Evolutionary conservation across 768 basidiomycete genomes (phyloP), one percentile per base, ranked within the genome.

Genomic region (Lepiota venenata): DNA sequence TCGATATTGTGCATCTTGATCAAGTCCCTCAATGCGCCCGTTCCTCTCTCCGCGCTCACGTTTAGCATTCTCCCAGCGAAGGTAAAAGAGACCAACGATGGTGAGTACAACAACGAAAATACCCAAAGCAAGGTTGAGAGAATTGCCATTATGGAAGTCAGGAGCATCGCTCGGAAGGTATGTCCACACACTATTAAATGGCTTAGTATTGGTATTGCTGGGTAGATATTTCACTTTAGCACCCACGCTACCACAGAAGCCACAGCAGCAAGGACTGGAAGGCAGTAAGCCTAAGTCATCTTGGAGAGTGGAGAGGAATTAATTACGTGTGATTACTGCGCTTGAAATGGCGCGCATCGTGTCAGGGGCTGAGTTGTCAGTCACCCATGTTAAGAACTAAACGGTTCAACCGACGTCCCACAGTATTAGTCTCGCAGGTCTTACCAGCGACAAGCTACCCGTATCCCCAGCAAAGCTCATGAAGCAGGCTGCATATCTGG

Each of bases 341-440:
- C 73, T 74, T 1, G 70, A 69, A 12, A 78, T 72, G 2, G 76
- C 77, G 43, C 73, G 66, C 52, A 79, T 70, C 6, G 78, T 80
- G 55, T 79, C 76, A 2, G 77, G 78, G 1, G 76, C 73, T 2
- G 77, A 73, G 54, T 80, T 80, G 54, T 78, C 77, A n/a, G 74
- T 73, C 14, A 65, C 76, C 78, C 78, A 79, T 6, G 74, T 67
- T 21, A 79, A 61, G 41, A 72, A 65, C 66, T 77, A 46, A 12
- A 38, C 9, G 8, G 4, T 2, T 27, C 2, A 15, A 15, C n/a
- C n/a, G n/a, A n/a, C 8, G 8, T 29, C 20, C 4, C 1, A 1
- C 12, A 8, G 32, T 12, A 32, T 37, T 9, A 5, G 50, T 12
- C 22, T 10, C n/a, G 12, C 18, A 18, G 18, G 27, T 36, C 49